A percentile compares a stretch with the other conserved stretches of the same genome.
phyloP scores from a whole-genome alignment of 257 asterid species.

The Handroanthus guayacan region DNA sequence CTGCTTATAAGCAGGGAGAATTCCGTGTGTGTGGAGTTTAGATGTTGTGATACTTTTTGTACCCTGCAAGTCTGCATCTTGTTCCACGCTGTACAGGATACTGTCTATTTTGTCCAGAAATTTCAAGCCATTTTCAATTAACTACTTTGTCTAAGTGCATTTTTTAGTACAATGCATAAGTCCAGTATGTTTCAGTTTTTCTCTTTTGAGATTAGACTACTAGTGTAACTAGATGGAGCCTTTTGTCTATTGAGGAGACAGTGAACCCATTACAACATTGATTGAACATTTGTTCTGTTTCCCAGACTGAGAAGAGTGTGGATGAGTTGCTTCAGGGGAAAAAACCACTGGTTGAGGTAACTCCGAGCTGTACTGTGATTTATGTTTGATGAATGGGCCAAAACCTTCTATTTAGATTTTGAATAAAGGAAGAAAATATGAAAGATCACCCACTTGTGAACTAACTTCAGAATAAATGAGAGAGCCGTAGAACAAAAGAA shows the following conservation, averaged over 20 bases:
- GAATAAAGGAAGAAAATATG: neutral
- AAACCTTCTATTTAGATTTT: neutral
- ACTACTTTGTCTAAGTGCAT: neutral
- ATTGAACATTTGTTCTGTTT: neutral
- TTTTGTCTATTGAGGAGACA: neutral
- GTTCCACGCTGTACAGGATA: neutral
- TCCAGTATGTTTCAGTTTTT: neutral
- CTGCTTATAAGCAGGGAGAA: neutral
- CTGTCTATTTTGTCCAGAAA: neutral
- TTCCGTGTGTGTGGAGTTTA: neutral
- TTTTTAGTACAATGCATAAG: neutral
- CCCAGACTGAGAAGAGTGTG: conserved; percentile 71
- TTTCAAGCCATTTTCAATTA: neutral
- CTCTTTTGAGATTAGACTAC: neutral
- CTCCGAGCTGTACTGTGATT: conserved; percentile 23
- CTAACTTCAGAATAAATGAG: conserved; percentile 12
- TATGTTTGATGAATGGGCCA: conserved; percentile 19
- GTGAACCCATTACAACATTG: neutral
- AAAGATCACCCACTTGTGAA: conserved; percentile 1
- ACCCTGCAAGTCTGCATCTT: conserved; percentile 1
- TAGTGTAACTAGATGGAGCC: neutral
- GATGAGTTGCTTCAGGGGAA: conserved; percentile 67
- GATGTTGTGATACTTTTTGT: neutral
- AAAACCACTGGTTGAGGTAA: conserved; percentile 77
- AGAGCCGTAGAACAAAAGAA: conserved; percentile 4